Base-by-base conservation (phyloP, 2,329 filamentous ascomycete species). In the Paraconiothyrium sp. region DNA sequence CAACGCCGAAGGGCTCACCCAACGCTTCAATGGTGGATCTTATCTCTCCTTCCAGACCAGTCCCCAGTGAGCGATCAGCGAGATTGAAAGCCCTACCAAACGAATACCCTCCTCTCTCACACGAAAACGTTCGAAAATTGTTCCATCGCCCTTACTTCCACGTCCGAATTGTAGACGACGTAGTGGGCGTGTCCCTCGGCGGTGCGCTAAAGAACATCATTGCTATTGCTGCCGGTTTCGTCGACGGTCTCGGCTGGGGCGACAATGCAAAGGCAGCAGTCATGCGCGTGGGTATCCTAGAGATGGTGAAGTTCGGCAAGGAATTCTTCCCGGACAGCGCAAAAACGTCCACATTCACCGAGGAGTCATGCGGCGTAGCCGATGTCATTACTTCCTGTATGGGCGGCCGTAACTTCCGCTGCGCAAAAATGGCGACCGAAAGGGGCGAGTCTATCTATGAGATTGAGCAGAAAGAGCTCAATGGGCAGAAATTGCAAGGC, bases 211-310 rank as follows among this genome's bases (percentile, higher is more conserved):
- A 99, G 85, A 99, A 99, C 83, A 90, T 99, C 67, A 92, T 99
- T 58, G 95, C 95, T 5, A 84, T 99, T 20, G 94, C 93, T 5
- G 94, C 95, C 35, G 95, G 95, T 60, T 99, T 97, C 79, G 93
- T 98, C 48, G 93, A 97, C 67, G 95, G 95, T 39, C 88, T 94
- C 64, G 94, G 94, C 67, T 99, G 95, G 94, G 95, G 95, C 74
- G 94, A 98, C 83, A 99, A 98, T 71, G 94, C 94, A 68, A 98
- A 99, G 83, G 93, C 95, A n/a, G 95, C 95, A 49, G 90, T 99
- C 63, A 98, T 99, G 93, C 92, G 95, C 46, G 91, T 98, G 22
- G 95, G 95, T 8, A 88, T 99, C 49, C 86, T 97, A 71, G 95
- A 99, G 82, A 97, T 97, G 90, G 93, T 98, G 73, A 91, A 92